Evolutionary conservation across 495 filamentous ascomycete genomes (phyloP), one percentile per base, ranked within the genome.

Genomic region (Lophiotrema nucula): DNA sequence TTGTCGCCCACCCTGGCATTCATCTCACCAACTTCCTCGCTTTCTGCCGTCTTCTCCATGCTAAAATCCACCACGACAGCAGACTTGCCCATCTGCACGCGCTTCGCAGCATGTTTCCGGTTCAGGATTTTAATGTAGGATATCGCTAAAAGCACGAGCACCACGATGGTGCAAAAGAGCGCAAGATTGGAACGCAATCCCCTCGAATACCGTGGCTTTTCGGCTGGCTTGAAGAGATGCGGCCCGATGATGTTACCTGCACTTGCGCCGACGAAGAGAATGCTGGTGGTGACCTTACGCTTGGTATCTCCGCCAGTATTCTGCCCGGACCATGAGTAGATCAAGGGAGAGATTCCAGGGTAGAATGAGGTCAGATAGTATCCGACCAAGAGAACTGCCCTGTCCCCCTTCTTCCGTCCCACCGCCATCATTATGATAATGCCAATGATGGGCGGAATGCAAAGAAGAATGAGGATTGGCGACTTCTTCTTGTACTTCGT

Each of bases 291-390:
- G 21, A 78, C 73, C 56, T 84, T 84, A 58, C 79, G 78, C 70
- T 86, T 86, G 4, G 83, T 84, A 55, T 86, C 82, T 10, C 83
- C 83, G 0, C 79, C 82, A 0, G 83, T 86, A 64, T 86, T 86
- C 56, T 75, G 80, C 0, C 80, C 77, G 1, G 77, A 79, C 82
- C 82, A 86, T 1, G 80, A 81, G 70, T 84, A 84, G 48, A 86
- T 81, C 51, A 86, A 65, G 1, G 83, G 83, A 6, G 80, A 81
- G 27, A 84, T 83, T 8, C 76, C 82, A 45, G 66, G 81, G 67
- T 68, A 85, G 42, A 69, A 79, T 62, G 70, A 85, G 66, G 83
- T 83, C 44, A 85, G 70, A 47, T 85, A 85, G 56, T 85, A 85
- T 37, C 79, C 83, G 4, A 73, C 76, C 15, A 86, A 69, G 27